Evolutionary conservation across 768 basidiomycete species (phyloP), one percentile per base, ranked within the genome.

Genomic region (Hirschioporus abietinus): DNA sequence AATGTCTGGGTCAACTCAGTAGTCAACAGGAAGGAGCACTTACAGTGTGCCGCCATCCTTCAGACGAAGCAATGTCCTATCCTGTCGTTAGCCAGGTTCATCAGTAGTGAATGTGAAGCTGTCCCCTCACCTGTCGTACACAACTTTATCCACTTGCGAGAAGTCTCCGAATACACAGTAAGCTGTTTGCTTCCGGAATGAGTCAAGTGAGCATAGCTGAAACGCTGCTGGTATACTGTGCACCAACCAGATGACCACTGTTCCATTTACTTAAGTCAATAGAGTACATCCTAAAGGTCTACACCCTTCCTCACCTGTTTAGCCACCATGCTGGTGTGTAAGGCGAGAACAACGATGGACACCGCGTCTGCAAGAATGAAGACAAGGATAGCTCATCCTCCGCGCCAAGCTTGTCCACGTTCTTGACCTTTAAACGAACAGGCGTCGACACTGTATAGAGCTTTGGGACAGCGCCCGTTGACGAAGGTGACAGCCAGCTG

Each of bases 151-250:
- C 17, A 70, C 34, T 23, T 64, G 30, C 27, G 68, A 66, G 52
- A 70, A 70, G 58, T 70, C 68, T 7, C 69, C 69, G n/a, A 64
- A 12, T 5, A 69, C 69, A 63, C 62, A 69, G 64, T 70, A 70
- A 18, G 35, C 42, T 4, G 69, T 70, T 60, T 70, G 69, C 42
- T 52, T 52, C 42, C 42, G 42, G 42, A 52, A 52, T 52, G 42
- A 52, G 42, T 52, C 42, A 52, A 52, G 42, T 52, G 42, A 52
- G 42, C 42, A 20, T 3, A 52, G 12, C 20, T 52, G 42, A 52
- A 52, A 20, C 42, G 20, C 20, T 20, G 6, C 42, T 12, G 42
- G 42, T 52, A 20, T 20, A 52, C 42, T 52, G 42, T 2, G 20
- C 15, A 52, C 42, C 12, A 10, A 52, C 42, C 35, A 67, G 65